Evolutionary conservation across 768 basidiomycete species (phyloP).

Genomic region (Kwoniella pini): DNA sequence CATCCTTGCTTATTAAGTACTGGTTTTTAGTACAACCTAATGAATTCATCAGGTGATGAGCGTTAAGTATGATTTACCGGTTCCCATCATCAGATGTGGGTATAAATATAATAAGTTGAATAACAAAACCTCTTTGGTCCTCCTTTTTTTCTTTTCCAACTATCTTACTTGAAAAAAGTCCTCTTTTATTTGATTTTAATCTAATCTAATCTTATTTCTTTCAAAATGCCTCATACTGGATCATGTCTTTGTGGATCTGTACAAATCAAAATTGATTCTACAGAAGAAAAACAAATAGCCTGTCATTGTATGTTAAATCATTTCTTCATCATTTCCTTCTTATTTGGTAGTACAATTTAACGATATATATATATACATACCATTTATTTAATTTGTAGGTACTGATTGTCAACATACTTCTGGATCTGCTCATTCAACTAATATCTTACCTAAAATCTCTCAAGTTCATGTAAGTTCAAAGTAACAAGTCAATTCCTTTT

Average conservation of each 20-base stretch:
- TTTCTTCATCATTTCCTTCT: not conserved
- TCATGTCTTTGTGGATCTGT: slow-evolving; percentile 34
- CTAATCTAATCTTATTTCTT: not conserved
- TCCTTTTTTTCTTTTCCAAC: not conserved
- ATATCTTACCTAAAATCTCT: slow-evolving; percentile 27
- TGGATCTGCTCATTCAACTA: slow-evolving; percentile 33
- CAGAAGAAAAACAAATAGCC: slow-evolving; percentile 31
- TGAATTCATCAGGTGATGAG: too few relatives aligned
- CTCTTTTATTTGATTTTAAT: not conserved
- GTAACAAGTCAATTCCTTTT: not conserved
- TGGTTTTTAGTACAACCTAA: too few relatives aligned
- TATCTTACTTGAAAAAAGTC: slow-evolving; percentile 6
- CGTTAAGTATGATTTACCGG: too few relatives aligned
- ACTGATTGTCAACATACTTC: slow-evolving; percentile 36
- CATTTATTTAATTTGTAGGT: slow-evolving; percentile 11
- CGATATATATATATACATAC: not conserved
- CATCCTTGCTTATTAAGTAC: too few relatives aligned
- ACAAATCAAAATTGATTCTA: slow-evolving; percentile 22
- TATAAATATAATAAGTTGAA: not conserved
- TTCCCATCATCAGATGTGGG: too few relatives aligned
- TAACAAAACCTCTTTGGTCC: not conserved
- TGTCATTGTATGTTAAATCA: slow-evolving; percentile 36
- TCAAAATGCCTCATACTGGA: slow-evolving; percentile 30
- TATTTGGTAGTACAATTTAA: not conserved
- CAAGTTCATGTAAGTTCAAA: slow-evolving; percentile 28